Base-by-base conservation (phyloP, 352 stramenopile species). In the Blastocystis sp. region DNA sequence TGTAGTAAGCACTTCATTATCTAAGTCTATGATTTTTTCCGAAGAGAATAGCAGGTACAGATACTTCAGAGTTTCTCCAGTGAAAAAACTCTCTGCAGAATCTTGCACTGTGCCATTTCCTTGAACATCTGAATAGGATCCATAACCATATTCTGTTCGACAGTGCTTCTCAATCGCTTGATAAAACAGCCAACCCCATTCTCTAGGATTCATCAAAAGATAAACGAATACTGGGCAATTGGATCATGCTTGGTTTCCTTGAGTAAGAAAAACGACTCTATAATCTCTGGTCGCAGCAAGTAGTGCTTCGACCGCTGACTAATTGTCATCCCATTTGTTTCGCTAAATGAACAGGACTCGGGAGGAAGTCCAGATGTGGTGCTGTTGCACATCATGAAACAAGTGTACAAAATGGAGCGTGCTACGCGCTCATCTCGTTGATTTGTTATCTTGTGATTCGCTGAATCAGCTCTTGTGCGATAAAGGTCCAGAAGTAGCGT, bases 181-280 rank as follows among this genome's bases (percentile, higher is more conserved):
- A 63, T 95, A 95, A 77, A 96, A 95, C 80, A 94, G 79, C 93
- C 94, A 95, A 61, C 94, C 94, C 54, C 92, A 93, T 50, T 95
- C 91, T 20, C 93, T 93, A 88, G 95, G 95, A 56, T 92, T 94
- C 0, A 84, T 70, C 64, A 93, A 62, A 94, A 94, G 2, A 93
- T 95, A 43, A 93, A 90, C 18, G 93, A 92, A 70, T 94, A 95
- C 64, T 87, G 61, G 41, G 87, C 90, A 26, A 79, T 90, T 8
- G 79, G 54, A 63, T 91, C 56, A 5, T 54, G 20, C 8, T 41
- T 89, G 5, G 56, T 76, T 23, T 91, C 61, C 23, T 89, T 90
- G 61, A 96, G 90, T 75, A 95, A 94, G 87, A 96, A 95, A 1
- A 95, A 90, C 76, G 93, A 96, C 90, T 96, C 94, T 26, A 95